phyloP scores from a whole-genome alignment of 306 rosid genomes.

The Acacia confusa region DNA sequence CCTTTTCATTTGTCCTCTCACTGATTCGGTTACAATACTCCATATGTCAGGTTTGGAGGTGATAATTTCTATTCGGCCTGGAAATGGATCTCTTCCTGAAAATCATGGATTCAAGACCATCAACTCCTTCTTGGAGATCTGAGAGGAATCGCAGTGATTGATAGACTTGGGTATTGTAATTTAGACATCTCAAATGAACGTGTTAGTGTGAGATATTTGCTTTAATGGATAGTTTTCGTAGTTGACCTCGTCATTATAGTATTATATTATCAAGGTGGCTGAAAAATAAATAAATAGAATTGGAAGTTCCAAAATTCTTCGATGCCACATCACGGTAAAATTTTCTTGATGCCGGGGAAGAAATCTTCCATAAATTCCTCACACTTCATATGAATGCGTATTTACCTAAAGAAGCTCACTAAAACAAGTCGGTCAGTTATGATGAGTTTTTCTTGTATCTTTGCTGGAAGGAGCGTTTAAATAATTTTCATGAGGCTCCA shows the following conservation, averaged over 20 bases:
- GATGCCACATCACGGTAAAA: background rate
- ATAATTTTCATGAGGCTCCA: background rate
- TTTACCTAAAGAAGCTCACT: background rate
- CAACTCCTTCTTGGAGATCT: conserved; percentile 66
- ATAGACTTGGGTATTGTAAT: conserved; percentile 20
- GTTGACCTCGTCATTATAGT: background rate
- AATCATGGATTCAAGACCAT: conserved; percentile 78
- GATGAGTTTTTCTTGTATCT: background rate
- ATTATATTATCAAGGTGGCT: background rate
- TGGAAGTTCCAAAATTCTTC: background rate
- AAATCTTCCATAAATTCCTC: background rate
- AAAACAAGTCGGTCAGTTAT: background rate
- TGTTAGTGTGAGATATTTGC: conserved; percentile 16
- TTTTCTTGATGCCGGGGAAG: background rate
- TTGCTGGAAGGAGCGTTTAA: background rate
- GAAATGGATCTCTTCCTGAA: conserved; percentile 87
- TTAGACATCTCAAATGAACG: conserved; percentile 17
- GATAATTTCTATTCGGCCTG: conserved; percentile 77
- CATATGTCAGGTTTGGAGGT: conserved; percentile 74
- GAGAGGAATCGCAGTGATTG: conserved; percentile 30
- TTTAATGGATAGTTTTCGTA: background rate
- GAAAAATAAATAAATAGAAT: background rate
- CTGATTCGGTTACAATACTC: conserved; percentile 8
- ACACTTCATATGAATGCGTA: background rate
- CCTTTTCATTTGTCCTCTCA: conserved; percentile 10